These are phyloP conservation scores for Beauveria brongniartii DNA, from an alignment of 2,329 filamentous ascomycete genomes.

Conservation along the genomic window DNA sequence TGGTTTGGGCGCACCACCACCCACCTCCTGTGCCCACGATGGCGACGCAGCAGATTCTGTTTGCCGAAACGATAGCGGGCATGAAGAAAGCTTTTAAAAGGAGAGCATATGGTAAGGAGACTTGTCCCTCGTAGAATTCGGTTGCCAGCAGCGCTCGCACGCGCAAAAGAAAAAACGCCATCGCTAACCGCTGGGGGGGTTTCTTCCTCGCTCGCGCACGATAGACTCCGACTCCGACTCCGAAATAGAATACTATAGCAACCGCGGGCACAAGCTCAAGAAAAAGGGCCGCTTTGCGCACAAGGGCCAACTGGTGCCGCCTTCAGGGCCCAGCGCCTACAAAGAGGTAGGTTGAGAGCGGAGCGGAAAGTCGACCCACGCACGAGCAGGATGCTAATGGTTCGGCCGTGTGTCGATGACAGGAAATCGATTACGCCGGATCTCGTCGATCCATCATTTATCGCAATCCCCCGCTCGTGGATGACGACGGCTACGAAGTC, in stretches of 20 bases:
- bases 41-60: conserved; percentile 50
- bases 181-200: conserved; percentile 18
- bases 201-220: conserved; percentile 5
- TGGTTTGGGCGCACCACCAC: not conserved
- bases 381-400: not conserved
- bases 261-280: conserved; percentile 74
- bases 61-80: conserved; percentile 57
- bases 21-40: conserved; percentile 20
- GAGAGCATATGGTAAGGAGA: conserved; percentile 48
- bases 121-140: not conserved
- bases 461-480: conserved; percentile 62
- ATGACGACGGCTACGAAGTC: conserved; percentile 71
- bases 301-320: conserved; percentile 59
- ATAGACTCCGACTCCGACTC: conserved; percentile 73
- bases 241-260: conserved; percentile 59
- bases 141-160: conserved; percentile 2
- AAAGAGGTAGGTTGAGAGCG: conserved; percentile 49
- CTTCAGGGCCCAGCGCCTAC: conserved; percentile 59
- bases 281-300: conserved; percentile 64
- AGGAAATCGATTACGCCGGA: conserved; percentile 68
- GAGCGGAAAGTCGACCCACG: not conserved
- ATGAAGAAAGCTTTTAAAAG: conserved; percentile 62
- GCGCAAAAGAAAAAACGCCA: not conserved
- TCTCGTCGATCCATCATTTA: conserved; percentile 65
- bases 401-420: not conserved